A percentile compares a stretch with the other conserved stretches of the same genome.
Conservation (phyloP, 2,329 filamentous ascomycete genomes). For the Bipolaris sorokiniana region DNA sequence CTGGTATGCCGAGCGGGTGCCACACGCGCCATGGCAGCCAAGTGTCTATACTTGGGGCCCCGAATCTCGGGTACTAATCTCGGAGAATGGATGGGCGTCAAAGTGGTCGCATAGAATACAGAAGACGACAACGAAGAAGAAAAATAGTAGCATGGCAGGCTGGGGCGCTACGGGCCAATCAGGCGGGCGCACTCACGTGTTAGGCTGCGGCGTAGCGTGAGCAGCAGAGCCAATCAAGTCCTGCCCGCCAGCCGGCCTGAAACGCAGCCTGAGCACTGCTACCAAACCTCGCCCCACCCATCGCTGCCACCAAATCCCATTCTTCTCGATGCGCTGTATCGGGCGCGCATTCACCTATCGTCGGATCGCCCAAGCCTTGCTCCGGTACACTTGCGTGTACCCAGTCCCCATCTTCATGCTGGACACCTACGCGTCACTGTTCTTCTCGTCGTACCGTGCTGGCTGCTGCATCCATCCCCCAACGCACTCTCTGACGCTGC, state of each 20-base stretch:
- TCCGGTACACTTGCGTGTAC: constrained; percentile 28
- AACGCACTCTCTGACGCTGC: constrained; percentile 20
- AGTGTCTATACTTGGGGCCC: constrained; percentile 8
- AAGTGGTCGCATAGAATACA: constrained; percentile 23
- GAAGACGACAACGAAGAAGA: constrained; percentile 2
- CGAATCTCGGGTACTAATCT: constrained; percentile 24
- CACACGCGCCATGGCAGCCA: constrained; percentile 11
- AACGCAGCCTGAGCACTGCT: constrained; percentile 24
- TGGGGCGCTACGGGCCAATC: constrained; percentile 37
- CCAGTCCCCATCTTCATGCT: constrained; percentile 20
- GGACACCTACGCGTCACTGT: constrained; percentile 26
- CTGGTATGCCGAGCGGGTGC: constrained; percentile 1
- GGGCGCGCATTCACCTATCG: constrained; percentile 41
- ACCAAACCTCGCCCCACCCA: constrained; percentile 20
- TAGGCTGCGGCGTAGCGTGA: constrained; percentile 15
- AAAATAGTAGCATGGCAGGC: constrained; percentile 10
- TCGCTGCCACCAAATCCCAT: background rate
- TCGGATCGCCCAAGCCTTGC: constrained; percentile 31
- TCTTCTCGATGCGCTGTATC: constrained; percentile 37
- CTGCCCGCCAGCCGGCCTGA: constrained; percentile 22
- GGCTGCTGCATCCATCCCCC: constrained; percentile 14
- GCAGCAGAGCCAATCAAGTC: constrained; percentile 30
- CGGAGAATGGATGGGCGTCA: constrained; percentile 35
- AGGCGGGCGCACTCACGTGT: constrained; percentile 7
- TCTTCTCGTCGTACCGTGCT: constrained; percentile 21